phyloP scores from a whole-genome alignment of 2,329 filamentous ascomycete genomes.

The Colletotrichum viniferum region DNA sequence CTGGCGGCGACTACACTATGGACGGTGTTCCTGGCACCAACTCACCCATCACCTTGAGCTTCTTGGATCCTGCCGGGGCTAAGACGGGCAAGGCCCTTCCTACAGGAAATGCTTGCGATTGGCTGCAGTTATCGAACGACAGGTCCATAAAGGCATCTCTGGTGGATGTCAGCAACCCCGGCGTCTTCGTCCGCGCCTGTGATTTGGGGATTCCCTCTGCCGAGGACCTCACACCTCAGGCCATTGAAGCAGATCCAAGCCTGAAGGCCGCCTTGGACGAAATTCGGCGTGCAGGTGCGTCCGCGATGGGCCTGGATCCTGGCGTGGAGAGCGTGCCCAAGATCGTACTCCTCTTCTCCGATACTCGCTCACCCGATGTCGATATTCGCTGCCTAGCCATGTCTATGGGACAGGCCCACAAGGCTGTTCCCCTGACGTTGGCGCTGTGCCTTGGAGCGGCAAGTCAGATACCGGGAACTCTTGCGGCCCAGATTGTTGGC shows the following conservation, averaged over 20 bases:
- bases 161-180: conserved; percentile 46
- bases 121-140: conserved; percentile 30
- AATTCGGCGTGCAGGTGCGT: conserved; percentile 40
- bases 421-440: conserved; percentile 45
- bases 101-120: conserved; percentile 39
- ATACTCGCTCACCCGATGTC: conserved; percentile 26
- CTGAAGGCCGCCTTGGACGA: conserved; percentile 37
- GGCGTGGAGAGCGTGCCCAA: conserved; percentile 45
- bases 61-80: conserved; percentile 43
- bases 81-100: conserved; percentile 44
- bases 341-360: conserved; percentile 46
- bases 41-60: conserved; percentile 40
- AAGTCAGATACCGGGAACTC: conserved; percentile 42
- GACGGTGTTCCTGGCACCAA: conserved; percentile 35
- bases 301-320: conserved; percentile 43
- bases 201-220: conserved; percentile 30
- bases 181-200: conserved; percentile 40
- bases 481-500: conserved; percentile 38
- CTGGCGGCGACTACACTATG: conserved; percentile 39
- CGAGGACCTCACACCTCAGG: conserved; percentile 25
- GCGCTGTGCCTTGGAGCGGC: conserved; percentile 44
- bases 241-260: conserved; percentile 33
- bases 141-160: conserved; percentile 36
- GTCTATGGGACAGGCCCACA: conserved; percentile 50
- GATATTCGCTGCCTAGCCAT: conserved; percentile 52